Conservation (phyloP, 2,329 filamentous ascomycete species). For the Trichocomaceae sp. region DNA sequence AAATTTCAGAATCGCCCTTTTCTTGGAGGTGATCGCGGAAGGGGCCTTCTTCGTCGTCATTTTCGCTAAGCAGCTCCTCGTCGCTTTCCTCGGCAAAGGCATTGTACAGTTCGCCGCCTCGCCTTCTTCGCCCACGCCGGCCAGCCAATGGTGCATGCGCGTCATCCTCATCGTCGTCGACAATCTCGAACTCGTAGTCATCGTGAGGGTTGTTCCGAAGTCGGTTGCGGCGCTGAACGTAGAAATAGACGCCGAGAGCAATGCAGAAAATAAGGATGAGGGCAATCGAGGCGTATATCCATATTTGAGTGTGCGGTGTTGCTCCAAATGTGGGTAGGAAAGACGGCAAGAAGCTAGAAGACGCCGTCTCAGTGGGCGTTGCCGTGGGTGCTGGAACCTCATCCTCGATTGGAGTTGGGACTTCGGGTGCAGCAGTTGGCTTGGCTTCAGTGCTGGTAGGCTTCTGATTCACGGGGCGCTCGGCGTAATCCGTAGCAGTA, state of each 20-base stretch:
- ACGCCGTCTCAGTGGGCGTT: slow-evolving; percentile 15
- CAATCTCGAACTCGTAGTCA: slow-evolving; percentile 88
- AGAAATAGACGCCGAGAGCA: slow-evolving; percentile 75
- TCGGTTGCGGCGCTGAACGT: slow-evolving; percentile 68
- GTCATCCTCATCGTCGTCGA: slow-evolving; percentile 67
- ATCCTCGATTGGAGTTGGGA: slow-evolving; percentile 20
- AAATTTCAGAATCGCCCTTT: background rate
- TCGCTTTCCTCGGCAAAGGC: slow-evolving; percentile 93
- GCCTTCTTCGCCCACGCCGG: slow-evolving; percentile 49
- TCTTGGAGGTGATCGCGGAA: slow-evolving; percentile 26
- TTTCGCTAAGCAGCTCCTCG: slow-evolving; percentile 54
- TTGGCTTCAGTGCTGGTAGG: slow-evolving; percentile 34
- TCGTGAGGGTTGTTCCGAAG: slow-evolving; percentile 68
- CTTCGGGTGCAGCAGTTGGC: slow-evolving; percentile 16
- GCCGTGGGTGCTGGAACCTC: slow-evolving; percentile 15
- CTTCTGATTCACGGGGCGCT: slow-evolving; percentile 59
- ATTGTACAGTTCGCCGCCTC: slow-evolving; percentile 88
- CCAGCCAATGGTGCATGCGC: slow-evolving; percentile 32
- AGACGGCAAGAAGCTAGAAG: slow-evolving; percentile 62
- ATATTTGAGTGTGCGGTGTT: slow-evolving; percentile 77
- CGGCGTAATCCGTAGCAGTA: slow-evolving; percentile 57
- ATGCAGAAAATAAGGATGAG: slow-evolving; percentile 79
- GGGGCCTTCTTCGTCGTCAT: slow-evolving; percentile 24
- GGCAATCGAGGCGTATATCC: slow-evolving; percentile 85
- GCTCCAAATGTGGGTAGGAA: slow-evolving; percentile 87